A percentile compares a stretch with the other conserved stretches of the same genome.
Conservation (phyloP, 768 basidiomycete species). For the Phylloporus arenicola region DNA sequence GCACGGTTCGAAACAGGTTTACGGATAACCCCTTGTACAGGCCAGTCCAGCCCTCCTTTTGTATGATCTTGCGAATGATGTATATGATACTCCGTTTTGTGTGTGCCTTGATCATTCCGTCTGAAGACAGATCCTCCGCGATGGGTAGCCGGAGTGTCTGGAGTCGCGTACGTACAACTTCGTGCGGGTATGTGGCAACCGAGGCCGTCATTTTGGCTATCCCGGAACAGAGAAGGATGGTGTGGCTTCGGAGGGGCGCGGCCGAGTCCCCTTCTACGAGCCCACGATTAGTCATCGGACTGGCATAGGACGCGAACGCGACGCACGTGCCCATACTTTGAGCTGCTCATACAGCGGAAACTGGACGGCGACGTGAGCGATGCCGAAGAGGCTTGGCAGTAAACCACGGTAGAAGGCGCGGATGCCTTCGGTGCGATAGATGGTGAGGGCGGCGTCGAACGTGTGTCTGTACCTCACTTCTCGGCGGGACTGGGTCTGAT, state of each 20-base stretch:
- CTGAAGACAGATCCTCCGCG: conserved; percentile 51
- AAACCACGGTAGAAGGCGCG: conserved; percentile 93
- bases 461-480: conserved; percentile 86
- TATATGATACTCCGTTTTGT: conserved; percentile 62
- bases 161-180: conserved; percentile 95
- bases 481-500: conserved; percentile 74
- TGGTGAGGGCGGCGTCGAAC: conserved; percentile 80
- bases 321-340: conserved; percentile 81
- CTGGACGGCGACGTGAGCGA: conserved; percentile 93
- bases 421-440: conserved; percentile 84
- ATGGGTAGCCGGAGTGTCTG: conserved; percentile 78
- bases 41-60: conserved; percentile 82
- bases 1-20: conserved; percentile 91
- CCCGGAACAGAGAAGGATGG: conserved; percentile 89
- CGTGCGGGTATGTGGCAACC: conserved; percentile 94
- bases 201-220: conserved; percentile 95
- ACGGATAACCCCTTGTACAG: conserved; percentile 93
- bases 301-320: background rate
- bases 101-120: conserved; percentile 55
- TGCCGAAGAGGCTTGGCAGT: conserved; percentile 88
- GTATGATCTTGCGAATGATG: conserved; percentile 66
- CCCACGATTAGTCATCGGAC: conserved; percentile 1
- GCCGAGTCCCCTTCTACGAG: conserved; percentile 27
- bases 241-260: conserved; percentile 29
- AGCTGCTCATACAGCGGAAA: conserved; percentile 95